Base-by-base conservation (phyloP, 1,139 yeast species). In the Protomyces lactucae-debilis region DNA sequence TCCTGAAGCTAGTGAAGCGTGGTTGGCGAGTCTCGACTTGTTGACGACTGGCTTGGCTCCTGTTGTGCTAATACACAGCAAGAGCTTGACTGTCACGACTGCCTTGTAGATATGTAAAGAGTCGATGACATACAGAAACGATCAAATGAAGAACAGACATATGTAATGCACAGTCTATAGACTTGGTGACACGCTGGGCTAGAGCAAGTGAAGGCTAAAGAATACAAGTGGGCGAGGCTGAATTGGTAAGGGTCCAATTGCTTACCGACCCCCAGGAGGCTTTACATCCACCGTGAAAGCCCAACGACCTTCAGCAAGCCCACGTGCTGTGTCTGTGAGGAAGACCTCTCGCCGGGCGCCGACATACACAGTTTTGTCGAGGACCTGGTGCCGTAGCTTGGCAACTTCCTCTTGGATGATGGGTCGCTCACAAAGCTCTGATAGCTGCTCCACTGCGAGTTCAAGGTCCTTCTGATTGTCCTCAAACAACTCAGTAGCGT, bases 71-170 rank as follows among this genome's bases (percentile, higher is more conserved):
- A 80, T 93, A 65, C 92, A 93, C 73, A 89, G 97, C 0, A 96
- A 91, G 75, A 87, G 96, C 0, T 90, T 92, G 78, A 93, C 99
- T 0, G 98, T 93, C 1, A 93, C 99, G 0, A 92, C 97, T 12
- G 91, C 95, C 25, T 78, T 88, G 68, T 88, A 77, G 70, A 37
- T 1, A 28, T 28, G 5, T 4, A 4, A 28, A 28, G 32, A 16
- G 45, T 21, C 23, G 2, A 21, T 2, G 8, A 28, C 32, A 28
- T 28, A 28, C 32, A 28, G 23, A 28, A 28, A 6, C 32, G 32
- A 28, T 5, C 32, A 5, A 28, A 28, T 28, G 32, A 5, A 28
- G 32, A 28, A 28, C 32, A 28, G 8, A 5, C 32, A 28, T 5
- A 28, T 28, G 32, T 28, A 28, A 28, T 28, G 32, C 32, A 28